Evolutionary conservation across 805 yeast genomes (phyloP).

Genomic region (Komagataella populi): DNA sequence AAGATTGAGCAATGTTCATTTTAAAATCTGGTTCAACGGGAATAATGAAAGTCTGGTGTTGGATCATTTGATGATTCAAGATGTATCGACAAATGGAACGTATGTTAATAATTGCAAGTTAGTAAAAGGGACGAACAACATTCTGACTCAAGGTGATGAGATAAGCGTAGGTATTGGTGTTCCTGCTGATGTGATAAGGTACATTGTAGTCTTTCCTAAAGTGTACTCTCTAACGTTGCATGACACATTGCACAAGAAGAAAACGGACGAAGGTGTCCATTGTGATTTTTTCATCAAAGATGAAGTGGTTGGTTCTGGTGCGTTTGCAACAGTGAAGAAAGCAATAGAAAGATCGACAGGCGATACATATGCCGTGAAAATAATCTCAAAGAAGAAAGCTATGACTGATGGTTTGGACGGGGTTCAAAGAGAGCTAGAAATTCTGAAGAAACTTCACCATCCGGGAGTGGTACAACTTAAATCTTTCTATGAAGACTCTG

Average conservation of each 20-base stretch:
- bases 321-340: slow-evolving; percentile 90
- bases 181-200: slow-evolving; percentile 45
- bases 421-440: slow-evolving; percentile 76
- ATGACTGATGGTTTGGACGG: slow-evolving; percentile 66
- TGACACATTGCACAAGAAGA: background rate
- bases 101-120: slow-evolving; percentile 63
- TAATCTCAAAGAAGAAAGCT: slow-evolving; percentile 71
- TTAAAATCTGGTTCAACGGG: slow-evolving; percentile 49
- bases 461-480: slow-evolving; percentile 74
- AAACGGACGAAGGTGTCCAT: slow-evolving; percentile 11
- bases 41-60: slow-evolving; percentile 18
- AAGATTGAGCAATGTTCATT: slow-evolving; percentile 64
- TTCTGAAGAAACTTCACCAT: slow-evolving; percentile 65
- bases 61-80: slow-evolving; percentile 42
- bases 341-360: slow-evolving; percentile 83
- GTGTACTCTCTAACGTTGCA: background rate
- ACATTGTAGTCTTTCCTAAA: slow-evolving; percentile 35
- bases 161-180: slow-evolving; percentile 84
- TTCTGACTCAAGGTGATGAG: slow-evolving; percentile 86
- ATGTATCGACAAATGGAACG: slow-evolving; percentile 87
- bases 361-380: slow-evolving; percentile 79
- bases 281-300: slow-evolving; percentile 59
- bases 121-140: slow-evolving; percentile 65
- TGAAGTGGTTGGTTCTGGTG: slow-evolving; percentile 94
- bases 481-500: slow-evolving; percentile 76